Base-by-base conservation (phyloP, 2,329 filamentous ascomycete species). In the Juglanconis oblonga region DNA sequence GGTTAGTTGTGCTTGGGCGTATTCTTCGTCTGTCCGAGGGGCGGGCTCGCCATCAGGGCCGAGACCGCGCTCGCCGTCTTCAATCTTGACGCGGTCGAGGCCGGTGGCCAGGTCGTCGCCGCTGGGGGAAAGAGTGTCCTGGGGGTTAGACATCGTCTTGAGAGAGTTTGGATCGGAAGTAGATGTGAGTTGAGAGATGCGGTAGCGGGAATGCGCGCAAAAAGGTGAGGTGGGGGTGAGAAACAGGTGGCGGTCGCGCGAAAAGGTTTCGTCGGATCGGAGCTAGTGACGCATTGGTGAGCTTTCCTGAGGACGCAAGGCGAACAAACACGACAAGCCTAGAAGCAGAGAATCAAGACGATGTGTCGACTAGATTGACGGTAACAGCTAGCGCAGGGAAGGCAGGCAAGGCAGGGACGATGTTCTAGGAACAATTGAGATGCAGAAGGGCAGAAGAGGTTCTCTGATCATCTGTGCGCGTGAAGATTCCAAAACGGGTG, bases 11-110 rank as follows among this genome's bases (percentile, higher is more conserved):
- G 93, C 87, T 74, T 92, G 87, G 55, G 92, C 92, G 73, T 99
- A 99, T 77, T 99, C 95, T 74, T 98, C 93, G 69, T 99, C 95
- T 61, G 94, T 96, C 80, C 94, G 95, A 70, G 92, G 94, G 62
- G 85, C 84, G 64, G 86, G 84, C 69, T 94, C 91, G 67, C 90
- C 90, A 67, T 95, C 90, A 53, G 87, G 85, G 52, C 86, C 87
- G 57, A 89, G 79, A 64, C 84, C 81, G 49, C 74, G 73, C 65
- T 84, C 81, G 56, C 81, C 80, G 60, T 90, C 88, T 56, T 83
- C 81, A 66, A 91, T 73, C 73, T 87, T 87, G 64, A 91, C 77
- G 68, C 87, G 86, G 67, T 89, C 85, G 74, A 90, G 77, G 62
- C 78, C 74, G 57, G 90, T 86, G 64, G 77, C 71, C 64, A 89